Evolutionary conservation across 805 yeast species (phyloP).

Genomic region (Clavispora phyllophila): DNA sequence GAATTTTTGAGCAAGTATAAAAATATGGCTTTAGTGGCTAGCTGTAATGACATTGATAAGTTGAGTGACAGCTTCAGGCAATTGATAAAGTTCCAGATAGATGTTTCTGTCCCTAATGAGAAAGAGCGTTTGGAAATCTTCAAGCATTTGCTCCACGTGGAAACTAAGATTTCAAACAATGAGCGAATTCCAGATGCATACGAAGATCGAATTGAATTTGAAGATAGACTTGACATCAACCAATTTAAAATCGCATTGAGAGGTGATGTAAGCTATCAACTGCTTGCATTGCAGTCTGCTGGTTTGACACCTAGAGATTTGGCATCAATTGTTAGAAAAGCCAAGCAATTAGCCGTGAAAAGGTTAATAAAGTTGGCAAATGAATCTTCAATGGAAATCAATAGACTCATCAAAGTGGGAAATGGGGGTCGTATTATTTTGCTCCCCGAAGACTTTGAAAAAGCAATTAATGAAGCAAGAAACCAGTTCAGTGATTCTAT

Average conservation of each 20-base stretch:
- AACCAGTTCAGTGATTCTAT: slow-evolving; percentile 87
- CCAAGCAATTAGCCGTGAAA: slow-evolving; percentile 54
- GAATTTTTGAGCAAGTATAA: slow-evolving; percentile 44
- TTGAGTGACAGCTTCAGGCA: slow-evolving; percentile 63
- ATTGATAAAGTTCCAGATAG: slow-evolving; percentile 70
- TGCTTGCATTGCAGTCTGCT: slow-evolving; percentile 81
- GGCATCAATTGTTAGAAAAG: slow-evolving; percentile 59
- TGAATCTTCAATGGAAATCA: slow-evolving; percentile 12
- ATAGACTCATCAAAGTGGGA: slow-evolving; percentile 37
- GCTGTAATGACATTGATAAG: slow-evolving; percentile 67
- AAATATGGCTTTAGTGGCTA: slow-evolving; percentile 50
- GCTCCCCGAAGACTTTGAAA: slow-evolving; percentile 57
- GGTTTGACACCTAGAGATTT: slow-evolving; percentile 87
- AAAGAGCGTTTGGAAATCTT: slow-evolving; percentile 65
- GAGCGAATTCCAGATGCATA: slow-evolving; percentile 13
- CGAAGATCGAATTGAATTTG: slow-evolving; percentile 18
- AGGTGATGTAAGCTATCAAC: slow-evolving; percentile 43
- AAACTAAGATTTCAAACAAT: slow-evolving; percentile 8
- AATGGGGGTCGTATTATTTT: slow-evolving; percentile 53
- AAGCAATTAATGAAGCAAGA: slow-evolving; percentile 75
- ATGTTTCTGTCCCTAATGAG: slow-evolving; percentile 74
- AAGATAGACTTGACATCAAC: slow-evolving; percentile 12
- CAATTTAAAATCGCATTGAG: slow-evolving; percentile 21
- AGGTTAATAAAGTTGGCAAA: slow-evolving; percentile 37
- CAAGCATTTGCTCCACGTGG: slow-evolving; percentile 37